A percentile compares a stretch with the other conserved stretches of the same genome.
These are phyloP conservation scores for Fusarium pilosicola DNA, from an alignment of 2,329 filamentous ascomycete species.

Conservation along the genomic window DNA sequence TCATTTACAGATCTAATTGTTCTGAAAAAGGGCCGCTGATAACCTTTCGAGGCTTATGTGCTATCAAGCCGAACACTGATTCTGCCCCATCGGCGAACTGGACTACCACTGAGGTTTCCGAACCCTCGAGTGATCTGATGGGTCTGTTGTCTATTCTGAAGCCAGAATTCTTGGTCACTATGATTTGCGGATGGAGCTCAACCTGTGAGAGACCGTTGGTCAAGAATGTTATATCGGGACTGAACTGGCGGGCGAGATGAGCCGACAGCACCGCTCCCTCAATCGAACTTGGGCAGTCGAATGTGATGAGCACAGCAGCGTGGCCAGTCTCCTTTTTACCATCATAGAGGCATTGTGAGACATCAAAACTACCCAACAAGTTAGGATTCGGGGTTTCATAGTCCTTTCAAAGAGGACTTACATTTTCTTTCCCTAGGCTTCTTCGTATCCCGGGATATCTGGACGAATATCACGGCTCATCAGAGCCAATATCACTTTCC, in stretches of 20 bases:
- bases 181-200: neutral
- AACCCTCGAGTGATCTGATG: neutral
- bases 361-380: neutral
- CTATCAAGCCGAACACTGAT: neutral
- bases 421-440: neutral
- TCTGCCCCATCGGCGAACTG: neutral
- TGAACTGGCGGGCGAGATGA: neutral
- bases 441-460: neutral
- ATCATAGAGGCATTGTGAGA: neutral
- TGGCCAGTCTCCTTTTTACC: fast-evolving
- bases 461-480: neutral
- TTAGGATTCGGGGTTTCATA: neutral
- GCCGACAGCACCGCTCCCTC: neutral
- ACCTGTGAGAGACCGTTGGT: neutral
- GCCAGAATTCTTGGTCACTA: fast-evolving
- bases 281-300: neutral
- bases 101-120: neutral
- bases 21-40: neutral
- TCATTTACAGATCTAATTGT: neutral
- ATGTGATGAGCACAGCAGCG: neutral
- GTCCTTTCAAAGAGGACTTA: neutral
- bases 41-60: neutral
- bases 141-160: neutral
- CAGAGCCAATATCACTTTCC: neutral
- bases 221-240: neutral